Conservation (phyloP, 352 stramenopile species). For the Phytophthora idaei region DNA sequence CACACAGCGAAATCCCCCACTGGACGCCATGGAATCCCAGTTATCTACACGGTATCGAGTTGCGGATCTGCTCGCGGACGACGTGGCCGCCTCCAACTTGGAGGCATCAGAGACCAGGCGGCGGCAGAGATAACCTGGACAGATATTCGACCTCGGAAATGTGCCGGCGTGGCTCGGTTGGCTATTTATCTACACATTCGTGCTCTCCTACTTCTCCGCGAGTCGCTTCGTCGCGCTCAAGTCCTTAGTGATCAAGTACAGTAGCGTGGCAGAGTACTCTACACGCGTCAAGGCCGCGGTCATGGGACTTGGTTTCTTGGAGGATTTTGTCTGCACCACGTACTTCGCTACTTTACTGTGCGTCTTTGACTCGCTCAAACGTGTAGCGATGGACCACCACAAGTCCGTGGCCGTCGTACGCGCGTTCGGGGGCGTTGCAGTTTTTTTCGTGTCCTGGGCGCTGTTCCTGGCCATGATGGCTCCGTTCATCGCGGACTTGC, state of each 20-base stretch:
- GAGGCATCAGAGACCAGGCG: too few relatives aligned
- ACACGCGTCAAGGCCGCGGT: slow-evolving; percentile 17
- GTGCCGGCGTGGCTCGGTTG: slow-evolving; percentile 17
- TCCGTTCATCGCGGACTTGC: slow-evolving; percentile 30
- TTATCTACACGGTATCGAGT: too few relatives aligned
- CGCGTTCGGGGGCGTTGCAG: slow-evolving; percentile 4
- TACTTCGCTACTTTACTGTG: slow-evolving; percentile 33
- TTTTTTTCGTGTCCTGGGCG: slow-evolving; percentile 15
- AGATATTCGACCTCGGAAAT: too few relatives aligned
- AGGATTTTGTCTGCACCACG: slow-evolving; percentile 39
- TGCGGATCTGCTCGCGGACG: too few relatives aligned
- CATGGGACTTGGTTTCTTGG: slow-evolving; percentile 23
- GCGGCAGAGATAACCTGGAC: too few relatives aligned
- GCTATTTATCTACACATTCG: slow-evolving; percentile 28
- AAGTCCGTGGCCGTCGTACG: neutral
- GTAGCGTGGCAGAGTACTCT: slow-evolving; percentile 11
- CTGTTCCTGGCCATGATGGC: slow-evolving; percentile 28
- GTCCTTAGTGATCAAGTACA: slow-evolving; percentile 29
- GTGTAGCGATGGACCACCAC: neutral
- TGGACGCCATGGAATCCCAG: too few relatives aligned
- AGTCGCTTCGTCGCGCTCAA: slow-evolving; percentile 26
- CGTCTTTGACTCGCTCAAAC: slow-evolving; percentile 23
- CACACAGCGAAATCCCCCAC: too few relatives aligned
- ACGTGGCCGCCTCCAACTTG: too few relatives aligned
- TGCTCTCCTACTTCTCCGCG: slow-evolving; percentile 24